Base-by-base conservation (phyloP, 208 protist genomes). In the Entamoeba invadens region DNA sequence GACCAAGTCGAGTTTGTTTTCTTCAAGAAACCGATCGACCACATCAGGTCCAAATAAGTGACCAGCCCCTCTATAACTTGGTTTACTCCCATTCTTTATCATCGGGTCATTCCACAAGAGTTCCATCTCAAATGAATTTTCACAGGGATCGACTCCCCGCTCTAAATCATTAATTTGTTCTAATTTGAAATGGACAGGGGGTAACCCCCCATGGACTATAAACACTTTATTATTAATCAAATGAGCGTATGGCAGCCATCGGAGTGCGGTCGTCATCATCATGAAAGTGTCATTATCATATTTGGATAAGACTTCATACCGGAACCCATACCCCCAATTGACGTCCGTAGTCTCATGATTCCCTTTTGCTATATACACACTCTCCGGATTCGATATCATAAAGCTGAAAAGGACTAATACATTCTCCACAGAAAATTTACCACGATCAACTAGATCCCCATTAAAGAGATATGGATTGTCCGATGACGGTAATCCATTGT, bases 251-350 rank as follows among this genome's bases (percentile, higher is more conserved):
- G 92, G 92, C 2, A 93, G 38, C 35, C 10, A 44, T 2, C 14
- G 1, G n/a, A 93, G 45, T 42, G 57, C 4, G 4, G 14, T 14
- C 44, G n/a, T 31, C 4, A 50, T 45, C 8, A 4, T 16, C 12
- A 8, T 0, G 3, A 68, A 45, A 0, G 57, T 45, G 38, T 91
- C 38, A 45, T 44, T 1, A 3, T 44, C 35, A 45, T 99, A 99
- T 97, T 99, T 99, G 92, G 98, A 96, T 93, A 99, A 96, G 94
- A 98, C 99, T 95, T 99, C 98, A 95, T 99, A 98, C 95, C 99
- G 99, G 95, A 99, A 99, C 47, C 98, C 98, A 96, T 99, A 99
- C 45, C 98, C 97, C 57, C 96, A 93, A n/a, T 94, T 95, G 42
- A 96, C 95, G 4, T 95, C 45, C 38, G 77, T 45, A 42, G 77